These are phyloP conservation scores for Phialemonium atrogriseum DNA, from an alignment of 2,329 filamentous ascomycete species.

Conservation along the genomic window DNA sequence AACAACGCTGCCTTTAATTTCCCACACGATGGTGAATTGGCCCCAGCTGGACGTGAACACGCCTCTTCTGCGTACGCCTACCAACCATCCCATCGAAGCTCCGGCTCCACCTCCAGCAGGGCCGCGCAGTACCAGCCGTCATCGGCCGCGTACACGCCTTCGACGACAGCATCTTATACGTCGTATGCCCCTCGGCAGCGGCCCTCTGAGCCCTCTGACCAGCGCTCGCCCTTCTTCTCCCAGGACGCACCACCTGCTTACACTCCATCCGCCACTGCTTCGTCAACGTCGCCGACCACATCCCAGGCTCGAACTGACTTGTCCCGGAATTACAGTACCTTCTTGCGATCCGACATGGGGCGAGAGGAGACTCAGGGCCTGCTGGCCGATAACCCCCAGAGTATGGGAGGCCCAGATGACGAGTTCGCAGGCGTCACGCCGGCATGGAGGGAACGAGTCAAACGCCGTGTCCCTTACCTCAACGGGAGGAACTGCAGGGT, in stretches of 20 bases:
- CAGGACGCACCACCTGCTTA: slow-evolving; percentile 43
- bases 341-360: slow-evolving; percentile 33
- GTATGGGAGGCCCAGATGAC: slow-evolving; percentile 29
- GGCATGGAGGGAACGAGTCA: slow-evolving; percentile 17
- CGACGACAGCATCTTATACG: slow-evolving; percentile 11
- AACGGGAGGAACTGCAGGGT: slow-evolving; percentile 20
- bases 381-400: slow-evolving; percentile 34
- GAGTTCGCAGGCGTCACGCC: slow-evolving; percentile 16
- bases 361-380: slow-evolving; percentile 33
- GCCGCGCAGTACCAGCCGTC: slow-evolving; percentile 14
- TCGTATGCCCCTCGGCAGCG: slow-evolving; percentile 11
- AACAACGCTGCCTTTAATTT: slow-evolving; percentile 18
- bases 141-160: slow-evolving; percentile 9
- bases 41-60: background rate
- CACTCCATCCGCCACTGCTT: slow-evolving; percentile 28
- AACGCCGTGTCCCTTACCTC: slow-evolving; percentile 15
- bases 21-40: background rate
- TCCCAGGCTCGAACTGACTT: background rate
- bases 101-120: slow-evolving; percentile 4
- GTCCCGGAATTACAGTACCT: slow-evolving; percentile 34
- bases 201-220: slow-evolving; percentile 8
- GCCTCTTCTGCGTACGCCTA: background rate
- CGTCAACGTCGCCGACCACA: slow-evolving; percentile 22
- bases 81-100: background rate
- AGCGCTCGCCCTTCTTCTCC: slow-evolving; percentile 10